Conservation (phyloP, 441 rosid species). For the Arabidopsis lyrata region DNA sequence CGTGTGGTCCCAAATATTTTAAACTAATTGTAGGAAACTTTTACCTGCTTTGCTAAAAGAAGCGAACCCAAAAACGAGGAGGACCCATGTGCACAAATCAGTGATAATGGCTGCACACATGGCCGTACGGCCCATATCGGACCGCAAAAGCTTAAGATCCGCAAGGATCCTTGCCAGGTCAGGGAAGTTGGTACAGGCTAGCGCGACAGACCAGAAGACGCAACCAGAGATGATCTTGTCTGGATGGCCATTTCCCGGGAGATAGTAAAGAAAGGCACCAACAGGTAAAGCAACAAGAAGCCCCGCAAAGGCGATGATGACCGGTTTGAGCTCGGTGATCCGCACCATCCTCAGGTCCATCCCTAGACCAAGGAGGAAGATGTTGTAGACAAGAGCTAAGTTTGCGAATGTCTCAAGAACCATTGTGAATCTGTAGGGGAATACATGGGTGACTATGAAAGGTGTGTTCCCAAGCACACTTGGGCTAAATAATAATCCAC, state of each 20-base stretch:
- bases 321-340: constrained; percentile 49
- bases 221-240: constrained; percentile 37
- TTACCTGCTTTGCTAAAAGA: constrained; percentile 33
- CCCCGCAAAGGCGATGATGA: constrained; percentile 53
- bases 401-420: constrained; percentile 70
- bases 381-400: constrained; percentile 59
- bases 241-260: neutral
- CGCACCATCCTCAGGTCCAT: constrained; percentile 58
- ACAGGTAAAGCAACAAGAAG: constrained; percentile 48
- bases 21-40: neutral
- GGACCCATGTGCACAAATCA: constrained; percentile 70
- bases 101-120: constrained; percentile 63
- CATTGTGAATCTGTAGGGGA: constrained; percentile 55
- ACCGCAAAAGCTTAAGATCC: constrained; percentile 73
- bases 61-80: constrained; percentile 42
- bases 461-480: constrained; percentile 31
- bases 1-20: neutral
- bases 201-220: constrained; percentile 60
- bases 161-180: constrained; percentile 72
- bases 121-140: constrained; percentile 69
- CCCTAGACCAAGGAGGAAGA: constrained; percentile 74
- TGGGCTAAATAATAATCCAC: constrained; percentile 59
- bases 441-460: neutral
- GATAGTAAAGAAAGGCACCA: constrained; percentile 48
- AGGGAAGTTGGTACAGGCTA: constrained; percentile 68